Conservation (phyloP, 192 early-diverging fungal genomes). For the Cladochytrium replicatum region DNA sequence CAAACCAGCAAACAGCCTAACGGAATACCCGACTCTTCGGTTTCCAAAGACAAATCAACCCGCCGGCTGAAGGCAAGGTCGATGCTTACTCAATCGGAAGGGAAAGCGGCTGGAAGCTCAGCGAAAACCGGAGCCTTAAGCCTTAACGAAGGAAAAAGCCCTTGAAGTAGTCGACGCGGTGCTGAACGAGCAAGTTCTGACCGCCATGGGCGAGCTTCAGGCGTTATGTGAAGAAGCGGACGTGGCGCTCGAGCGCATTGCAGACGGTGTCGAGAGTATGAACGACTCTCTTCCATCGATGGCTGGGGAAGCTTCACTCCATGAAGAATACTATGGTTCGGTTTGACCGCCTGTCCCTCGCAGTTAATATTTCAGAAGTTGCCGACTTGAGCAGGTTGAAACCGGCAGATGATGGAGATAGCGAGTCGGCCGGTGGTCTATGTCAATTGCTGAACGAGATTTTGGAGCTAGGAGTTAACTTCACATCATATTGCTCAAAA, state of each 20-base stretch:
- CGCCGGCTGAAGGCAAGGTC: constrained; percentile 7
- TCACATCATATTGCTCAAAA: constrained; percentile 4
- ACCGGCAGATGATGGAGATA: constrained; percentile 1
- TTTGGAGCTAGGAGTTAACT: constrained; percentile 2
- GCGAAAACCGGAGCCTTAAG: too few relatives aligned
- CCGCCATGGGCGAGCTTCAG: too few relatives aligned
- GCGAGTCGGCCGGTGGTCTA: neutral
- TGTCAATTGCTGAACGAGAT: constrained; percentile 17
- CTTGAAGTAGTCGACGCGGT: constrained; percentile 22
- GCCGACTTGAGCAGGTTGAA: neutral
- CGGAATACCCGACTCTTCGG: neutral
- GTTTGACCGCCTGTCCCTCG: constrained; percentile 1
- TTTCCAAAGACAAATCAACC: neutral
- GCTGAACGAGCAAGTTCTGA: constrained; percentile 6
- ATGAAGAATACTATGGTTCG: constrained; percentile 13
- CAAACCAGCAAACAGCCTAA: constrained; percentile 1
- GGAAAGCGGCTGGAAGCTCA: too few relatives aligned
- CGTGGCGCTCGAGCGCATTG: too few relatives aligned
- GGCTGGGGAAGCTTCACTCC: neutral
- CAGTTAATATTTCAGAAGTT: constrained; percentile 11
- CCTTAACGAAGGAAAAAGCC: constrained; percentile 9
- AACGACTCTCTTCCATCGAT: too few relatives aligned
- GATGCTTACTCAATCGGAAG: too few relatives aligned
- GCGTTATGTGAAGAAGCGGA: too few relatives aligned
- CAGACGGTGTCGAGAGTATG: neutral